These are phyloP conservation scores for Hymenoscyphus linearis DNA, from an alignment of 2,329 filamentous ascomycete species.

Conservation along the genomic window DNA sequence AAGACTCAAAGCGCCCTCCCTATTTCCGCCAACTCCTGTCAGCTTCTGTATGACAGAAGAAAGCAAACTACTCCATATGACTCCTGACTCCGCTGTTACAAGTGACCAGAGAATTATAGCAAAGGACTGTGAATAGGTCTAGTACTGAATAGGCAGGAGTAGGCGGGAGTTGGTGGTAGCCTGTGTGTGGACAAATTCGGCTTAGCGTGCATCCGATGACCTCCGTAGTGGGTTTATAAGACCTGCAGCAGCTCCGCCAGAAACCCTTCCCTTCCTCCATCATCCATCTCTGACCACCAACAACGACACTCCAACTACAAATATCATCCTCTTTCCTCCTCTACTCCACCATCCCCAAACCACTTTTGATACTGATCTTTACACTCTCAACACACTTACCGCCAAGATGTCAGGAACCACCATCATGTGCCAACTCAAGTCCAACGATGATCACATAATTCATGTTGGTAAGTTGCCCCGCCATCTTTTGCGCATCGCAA, in stretches of 20 bases:
- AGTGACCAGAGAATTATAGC: too few relatives aligned
- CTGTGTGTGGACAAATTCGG: not conserved
- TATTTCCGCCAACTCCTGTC: not conserved
- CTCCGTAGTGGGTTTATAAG: not conserved
- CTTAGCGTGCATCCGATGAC: not conserved
- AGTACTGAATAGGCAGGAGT: not conserved
- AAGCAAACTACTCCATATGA: not conserved
- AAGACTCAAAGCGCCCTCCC: too few relatives aligned
- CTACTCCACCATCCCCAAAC: not conserved
- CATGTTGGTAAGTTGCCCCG: constrained; percentile 41
- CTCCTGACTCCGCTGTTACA: too few relatives aligned
- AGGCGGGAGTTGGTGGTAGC: not conserved
- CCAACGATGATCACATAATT: constrained; percentile 45
- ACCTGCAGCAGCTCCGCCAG: not conserved
- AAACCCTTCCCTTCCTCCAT: not conserved
- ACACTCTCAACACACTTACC: not conserved
- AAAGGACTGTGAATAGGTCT: not conserved
- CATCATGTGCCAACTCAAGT: constrained; percentile 39
- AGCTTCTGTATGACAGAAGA: not conserved
- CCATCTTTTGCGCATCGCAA: constrained; percentile 3
- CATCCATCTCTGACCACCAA: not conserved
- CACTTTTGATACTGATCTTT: not conserved
- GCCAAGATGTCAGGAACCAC: constrained; percentile 33
- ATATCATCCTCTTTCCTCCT: not conserved
- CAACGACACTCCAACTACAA: not conserved